Evolutionary conservation across 805 yeast genomes (phyloP), one percentile per base, ranked within the genome.

Genomic region (Saitoella complicata): DNA sequence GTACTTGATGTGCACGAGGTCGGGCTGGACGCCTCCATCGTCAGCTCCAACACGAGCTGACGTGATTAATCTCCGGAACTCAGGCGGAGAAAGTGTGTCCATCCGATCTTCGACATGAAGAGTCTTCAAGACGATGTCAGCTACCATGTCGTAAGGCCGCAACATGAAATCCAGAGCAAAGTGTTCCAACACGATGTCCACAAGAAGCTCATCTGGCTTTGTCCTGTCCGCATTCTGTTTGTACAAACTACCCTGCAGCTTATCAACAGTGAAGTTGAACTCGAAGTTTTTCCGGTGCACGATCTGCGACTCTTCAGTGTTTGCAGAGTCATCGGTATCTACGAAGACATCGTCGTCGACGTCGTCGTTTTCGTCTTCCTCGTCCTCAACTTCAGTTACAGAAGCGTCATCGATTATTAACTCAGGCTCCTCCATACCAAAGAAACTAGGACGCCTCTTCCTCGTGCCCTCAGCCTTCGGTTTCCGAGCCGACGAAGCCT

Each of bases 21-120:
- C 58, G 56, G 93, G 67, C 54, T 86, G 75, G 44, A 85, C 63
- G 46, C 73, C 71, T 31, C 68, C 69, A 7, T 62, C 58, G 10
- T 62, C 54, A 4, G 46, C 41, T 37, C 38, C 51, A 7, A 54
- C 59, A n/a, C 65, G 58, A 5, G 58, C 69, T 37, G 94, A 81
- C 0, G 94, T 78, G 0, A 85, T 65, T 47, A 91, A 59, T 48
- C 75, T 72, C 47, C 76, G 75, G 53, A 80, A 75, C 51, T 80
- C 87, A 1, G 70, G 66, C 5, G 77, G 67, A 0, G 78, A 73
- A 1, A 76, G 66, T 13, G 65, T 65, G 48, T 79, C 87, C 40
- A 85, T 73, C 57, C 73, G 77, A 58, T 91, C 97, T 38, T 82
- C 75, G 30, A 91, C 62, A 34, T 75, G 70, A 35, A 91, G 65